Evolutionary conservation across 331 rosid species (phyloP), one percentile per base, ranked within the genome.

Genomic region (Rosa hybrid): DNA sequence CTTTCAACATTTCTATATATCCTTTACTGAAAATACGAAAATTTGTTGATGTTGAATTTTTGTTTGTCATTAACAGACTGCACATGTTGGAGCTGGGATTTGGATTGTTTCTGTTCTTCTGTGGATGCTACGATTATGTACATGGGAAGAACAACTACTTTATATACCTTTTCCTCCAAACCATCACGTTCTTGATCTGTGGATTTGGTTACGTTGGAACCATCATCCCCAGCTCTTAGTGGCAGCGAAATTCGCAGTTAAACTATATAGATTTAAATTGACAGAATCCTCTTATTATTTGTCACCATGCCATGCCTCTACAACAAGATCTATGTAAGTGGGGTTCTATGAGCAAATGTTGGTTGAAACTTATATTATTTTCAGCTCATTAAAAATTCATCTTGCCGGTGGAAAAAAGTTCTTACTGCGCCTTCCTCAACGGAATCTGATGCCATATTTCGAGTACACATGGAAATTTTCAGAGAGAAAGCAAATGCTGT

Each of bases 161-260:
- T 48, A 60, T 96, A 4, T 96, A 96, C 87, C 99, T 96, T 75
- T 96, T 93, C 92, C 97, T 96, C 67, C 99, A 96, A 83, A 93
- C 98, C 79, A 13, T 96, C 39, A 63, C 86, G 68, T 96, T 96
- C 92, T 62, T 91, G 78, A 88, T 96, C 77, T 90, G 92, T 4
- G 99, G 99, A 85, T 83, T 96, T 76, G 99, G 99, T 79, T 96
- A 89, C 59, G 88, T 96, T 21, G 99, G 99, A 80, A 96, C 99
- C 90, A 96, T 96, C 42, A 92, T 96, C 76, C 95, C 92, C 84
- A 91, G 89, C 88, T 74, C 83, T 46, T 54, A 68, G 71, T 69
- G 80, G 74, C 75, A 56, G 42, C 41, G 6, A 68, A 39, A 17
- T 7, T 68, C 39, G 3, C 42, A 59, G 69, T 81, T 60, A 78